phyloP scores from a whole-genome alignment of 257 asterid species.

The Phtheirospermum japonicum region DNA sequence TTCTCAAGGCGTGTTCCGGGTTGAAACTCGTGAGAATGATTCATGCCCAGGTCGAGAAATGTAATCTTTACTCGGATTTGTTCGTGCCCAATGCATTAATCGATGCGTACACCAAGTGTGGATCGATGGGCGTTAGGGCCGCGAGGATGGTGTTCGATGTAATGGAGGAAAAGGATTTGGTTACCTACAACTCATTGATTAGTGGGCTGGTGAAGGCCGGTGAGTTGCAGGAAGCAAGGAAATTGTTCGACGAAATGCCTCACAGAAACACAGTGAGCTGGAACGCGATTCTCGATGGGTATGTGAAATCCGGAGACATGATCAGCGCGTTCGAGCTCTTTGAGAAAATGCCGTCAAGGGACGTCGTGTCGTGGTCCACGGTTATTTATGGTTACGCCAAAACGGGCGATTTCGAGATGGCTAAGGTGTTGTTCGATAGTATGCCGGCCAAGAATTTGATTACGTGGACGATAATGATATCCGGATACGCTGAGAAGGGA shows the following conservation, averaged over 20 bases:
- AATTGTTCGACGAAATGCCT: slow-evolving; percentile 62
- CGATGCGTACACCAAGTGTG: slow-evolving; percentile 65
- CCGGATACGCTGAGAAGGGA: slow-evolving; percentile 71
- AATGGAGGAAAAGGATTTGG: slow-evolving; percentile 58
- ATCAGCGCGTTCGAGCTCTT: slow-evolving; percentile 48
- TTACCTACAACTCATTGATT: slow-evolving; percentile 68
- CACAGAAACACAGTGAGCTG: slow-evolving; percentile 52
- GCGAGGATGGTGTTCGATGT: slow-evolving; percentile 49
- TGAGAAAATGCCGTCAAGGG: slow-evolving; percentile 53
- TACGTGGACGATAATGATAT: slow-evolving; percentile 72
- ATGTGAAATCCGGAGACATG: slow-evolving; percentile 57
- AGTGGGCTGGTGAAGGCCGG: slow-evolving; percentile 47
- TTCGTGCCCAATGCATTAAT: slow-evolving; percentile 64
- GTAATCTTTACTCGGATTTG: slow-evolving; percentile 47
- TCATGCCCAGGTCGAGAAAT: slow-evolving; percentile 62
- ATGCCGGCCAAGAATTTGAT: slow-evolving; percentile 82
- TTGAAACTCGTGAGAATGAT: slow-evolving; percentile 45
- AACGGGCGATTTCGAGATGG: slow-evolving; percentile 68
- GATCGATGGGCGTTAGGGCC: slow-evolving; percentile 41
- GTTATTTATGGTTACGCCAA: slow-evolving; percentile 63
- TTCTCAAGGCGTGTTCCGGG: slow-evolving; percentile 57
- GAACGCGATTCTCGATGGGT: slow-evolving; percentile 54
- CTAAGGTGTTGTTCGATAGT: slow-evolving; percentile 59
- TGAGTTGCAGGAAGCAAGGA: slow-evolving; percentile 40
- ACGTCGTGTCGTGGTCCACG: slow-evolving; percentile 82